Evolutionary conservation across 345 rosid genomes (phyloP), one percentile per base, ranked within the genome.

Genomic region (Populus euphratica): DNA sequence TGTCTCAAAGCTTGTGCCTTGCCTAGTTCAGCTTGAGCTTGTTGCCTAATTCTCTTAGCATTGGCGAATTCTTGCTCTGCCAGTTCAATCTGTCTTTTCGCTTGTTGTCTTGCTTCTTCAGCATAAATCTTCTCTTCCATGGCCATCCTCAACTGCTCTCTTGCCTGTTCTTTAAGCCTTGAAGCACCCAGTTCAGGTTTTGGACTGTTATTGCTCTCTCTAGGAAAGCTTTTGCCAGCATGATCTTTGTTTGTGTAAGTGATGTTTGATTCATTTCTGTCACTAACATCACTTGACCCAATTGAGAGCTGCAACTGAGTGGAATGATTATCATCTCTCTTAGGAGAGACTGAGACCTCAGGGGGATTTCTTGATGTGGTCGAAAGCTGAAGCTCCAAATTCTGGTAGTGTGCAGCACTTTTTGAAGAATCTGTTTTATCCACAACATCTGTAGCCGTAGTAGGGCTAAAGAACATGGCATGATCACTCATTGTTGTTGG

Each of bases 31-130:
- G 93, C 87, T 44, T 86, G 94, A 4, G 99, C 97, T 73, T 91
- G 92, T 73, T 91, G 89, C 73, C 98, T 86, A 66, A 91, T 88
- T 80, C 85, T 83, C 86, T 89, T 92, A 3, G 99, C 99, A 33
- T 87, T 91, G 27, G 87, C 89, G 39, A 92, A 88, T 80, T 96
- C 98, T 71, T 35, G 85, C 79, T 96, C 96, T 0, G 99, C 99
- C 72, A 90, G 78, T 80, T 93, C 94, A 41, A 90, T 87, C 91
- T 90, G 92, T 52, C 87, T 76, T 74, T 86, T 92, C 0, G 96
- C 97, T 16, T 84, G 88, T 69, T 80, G 82, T 83, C 97, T 88
- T 21, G 90, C 89, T 74, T 91, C 89, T 63, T 90, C 91, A 0
- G 96, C 93, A 29, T 80, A 86, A 2, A 80, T 82, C 73, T 86